Evolutionary conservation across 768 basidiomycete species (phyloP).

Genomic region (Boletellus emodensis): DNA sequence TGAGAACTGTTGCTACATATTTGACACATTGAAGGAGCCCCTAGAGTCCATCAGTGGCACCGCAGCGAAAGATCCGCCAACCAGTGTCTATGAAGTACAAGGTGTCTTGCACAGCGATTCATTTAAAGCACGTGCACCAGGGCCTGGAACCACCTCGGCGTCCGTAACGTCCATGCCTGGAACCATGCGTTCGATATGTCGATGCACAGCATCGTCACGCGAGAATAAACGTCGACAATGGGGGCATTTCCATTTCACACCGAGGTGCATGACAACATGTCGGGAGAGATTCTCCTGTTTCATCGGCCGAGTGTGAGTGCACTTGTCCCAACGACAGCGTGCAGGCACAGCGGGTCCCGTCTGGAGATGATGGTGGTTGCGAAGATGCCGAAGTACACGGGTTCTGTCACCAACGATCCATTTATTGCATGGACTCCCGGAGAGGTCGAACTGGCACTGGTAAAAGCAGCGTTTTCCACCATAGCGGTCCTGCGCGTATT

Average conservation of each 20-base stretch:
- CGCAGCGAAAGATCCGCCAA: neutral
- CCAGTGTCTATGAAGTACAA: slow-evolving; percentile 5
- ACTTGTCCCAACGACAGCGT: slow-evolving; percentile 23
- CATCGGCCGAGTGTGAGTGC: slow-evolving; percentile 22
- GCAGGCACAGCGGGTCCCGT: slow-evolving; percentile 12
- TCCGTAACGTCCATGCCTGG: slow-evolving; percentile 21
- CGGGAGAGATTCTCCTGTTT: slow-evolving; percentile 33
- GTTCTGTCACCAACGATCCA: slow-evolving; percentile 26
- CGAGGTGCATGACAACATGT: slow-evolving; percentile 28
- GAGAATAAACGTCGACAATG: slow-evolving; percentile 25
- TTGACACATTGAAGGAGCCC: neutral
- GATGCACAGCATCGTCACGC: slow-evolving; percentile 31
- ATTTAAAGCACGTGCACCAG: slow-evolving; percentile 10
- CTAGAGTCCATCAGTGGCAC: neutral
- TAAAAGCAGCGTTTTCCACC: slow-evolving; percentile 17
- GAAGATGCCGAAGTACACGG: slow-evolving; percentile 27
- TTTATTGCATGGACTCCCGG: slow-evolving; percentile 22
- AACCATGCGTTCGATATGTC: slow-evolving; percentile 29
- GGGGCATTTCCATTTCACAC: slow-evolving; percentile 29
- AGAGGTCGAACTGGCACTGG: slow-evolving; percentile 24
- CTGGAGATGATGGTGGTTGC: slow-evolving; percentile 20
- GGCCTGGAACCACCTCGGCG: slow-evolving; percentile 21
- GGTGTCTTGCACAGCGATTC: slow-evolving; percentile 2
- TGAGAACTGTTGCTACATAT: neutral
- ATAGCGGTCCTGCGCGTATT: slow-evolving; percentile 20